Percentiles rank a stretch among this genome's conserved stretches.
These are phyloP conservation scores for Globisporangium uncinulatum DNA, from an alignment of 352 stramenopile species.

Conservation along the genomic window DNA sequence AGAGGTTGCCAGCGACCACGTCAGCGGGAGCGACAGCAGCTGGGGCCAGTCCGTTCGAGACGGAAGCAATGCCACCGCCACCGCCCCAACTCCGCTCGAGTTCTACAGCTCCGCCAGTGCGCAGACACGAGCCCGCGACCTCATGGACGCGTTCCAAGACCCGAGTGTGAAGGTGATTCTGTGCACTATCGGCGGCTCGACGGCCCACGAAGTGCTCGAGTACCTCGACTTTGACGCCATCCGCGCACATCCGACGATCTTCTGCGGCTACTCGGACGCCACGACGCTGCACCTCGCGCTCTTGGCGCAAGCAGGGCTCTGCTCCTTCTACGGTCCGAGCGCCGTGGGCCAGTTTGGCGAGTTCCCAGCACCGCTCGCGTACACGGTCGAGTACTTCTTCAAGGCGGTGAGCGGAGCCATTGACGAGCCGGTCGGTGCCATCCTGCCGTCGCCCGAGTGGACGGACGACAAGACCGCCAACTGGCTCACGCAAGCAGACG, in stretches of 20 bases:
- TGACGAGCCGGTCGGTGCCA: constrained; percentile 18
- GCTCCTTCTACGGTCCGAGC: constrained; percentile 57
- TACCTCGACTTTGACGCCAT: constrained; percentile 52
- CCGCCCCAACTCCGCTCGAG: neutral
- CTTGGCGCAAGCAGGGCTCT: constrained; percentile 29
- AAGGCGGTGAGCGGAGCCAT: constrained; percentile 15
- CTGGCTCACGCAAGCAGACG: constrained; percentile 44
- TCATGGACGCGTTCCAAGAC: constrained; percentile 52
- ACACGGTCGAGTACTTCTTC: constrained; percentile 40
- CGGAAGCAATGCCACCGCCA: neutral
- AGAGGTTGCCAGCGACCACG: too few relatives aligned
- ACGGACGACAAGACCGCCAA: constrained; percentile 60
- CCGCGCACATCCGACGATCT: constrained; percentile 39
- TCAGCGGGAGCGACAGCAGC: too few relatives aligned
- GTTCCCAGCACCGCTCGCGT: constrained; percentile 38
- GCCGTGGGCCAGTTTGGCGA: constrained; percentile 54
- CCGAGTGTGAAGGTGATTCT: constrained; percentile 34
- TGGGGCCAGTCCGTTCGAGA: neutral
- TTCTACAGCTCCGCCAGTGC: constrained; percentile 47
- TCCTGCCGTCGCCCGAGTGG: constrained; percentile 41
- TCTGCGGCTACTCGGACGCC: constrained; percentile 56
- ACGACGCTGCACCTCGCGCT: constrained; percentile 58
- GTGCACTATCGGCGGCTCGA: constrained; percentile 53
- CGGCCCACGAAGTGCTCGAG: constrained; percentile 54
- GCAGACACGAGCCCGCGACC: constrained; percentile 28